Percentiles rank a stretch among this genome's conserved stretches.
These are phyloP conservation scores for Dictyostelium purpureum DNA, from an alignment of 78 protist genomes.

Conservation along the genomic window DNA sequence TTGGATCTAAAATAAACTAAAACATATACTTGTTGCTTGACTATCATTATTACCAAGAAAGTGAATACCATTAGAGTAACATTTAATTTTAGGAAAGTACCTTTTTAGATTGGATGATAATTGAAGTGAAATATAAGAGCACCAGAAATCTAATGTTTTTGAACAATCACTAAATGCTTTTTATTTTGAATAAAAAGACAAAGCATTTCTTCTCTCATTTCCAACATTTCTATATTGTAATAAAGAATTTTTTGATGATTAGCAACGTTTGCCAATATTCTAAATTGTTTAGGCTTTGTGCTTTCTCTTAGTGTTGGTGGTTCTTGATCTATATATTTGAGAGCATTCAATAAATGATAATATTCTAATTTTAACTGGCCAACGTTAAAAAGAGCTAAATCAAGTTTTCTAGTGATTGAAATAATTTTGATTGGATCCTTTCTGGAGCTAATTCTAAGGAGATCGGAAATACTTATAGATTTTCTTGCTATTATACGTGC, in stretches of 20 bases:
- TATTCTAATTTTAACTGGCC: conserved; percentile 7
- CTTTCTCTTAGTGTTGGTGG: conserved; percentile 9
- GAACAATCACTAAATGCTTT: conserved; percentile 55
- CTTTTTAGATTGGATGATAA: no score
- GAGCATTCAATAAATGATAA: conserved; percentile 15
- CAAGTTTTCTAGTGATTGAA: conserved; percentile 58
- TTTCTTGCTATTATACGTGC: no score
- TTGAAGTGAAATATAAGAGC: conserved; percentile 33
- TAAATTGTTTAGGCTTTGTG: not conserved
- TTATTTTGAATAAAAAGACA: conserved; percentile 28
- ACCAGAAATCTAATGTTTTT: conserved; percentile 26
- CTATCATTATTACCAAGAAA: no score
- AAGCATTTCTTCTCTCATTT: conserved; percentile 55
- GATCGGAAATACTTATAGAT: no score
- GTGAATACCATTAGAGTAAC: no score
- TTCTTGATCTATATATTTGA: conserved; percentile 61
- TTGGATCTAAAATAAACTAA: no score
- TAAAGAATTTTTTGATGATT: conserved; percentile 34
- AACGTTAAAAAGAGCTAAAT: conserved; percentile 38
- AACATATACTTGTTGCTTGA: no score
- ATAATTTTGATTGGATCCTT: conserved; percentile 26
- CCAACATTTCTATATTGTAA: conserved; percentile 4
- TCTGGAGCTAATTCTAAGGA: not conserved
- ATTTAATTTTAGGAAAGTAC: no score
- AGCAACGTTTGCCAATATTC: not conserved